phyloP scores from a whole-genome alignment of 805 yeast genomes.

The Monosporozyma servazzii region DNA sequence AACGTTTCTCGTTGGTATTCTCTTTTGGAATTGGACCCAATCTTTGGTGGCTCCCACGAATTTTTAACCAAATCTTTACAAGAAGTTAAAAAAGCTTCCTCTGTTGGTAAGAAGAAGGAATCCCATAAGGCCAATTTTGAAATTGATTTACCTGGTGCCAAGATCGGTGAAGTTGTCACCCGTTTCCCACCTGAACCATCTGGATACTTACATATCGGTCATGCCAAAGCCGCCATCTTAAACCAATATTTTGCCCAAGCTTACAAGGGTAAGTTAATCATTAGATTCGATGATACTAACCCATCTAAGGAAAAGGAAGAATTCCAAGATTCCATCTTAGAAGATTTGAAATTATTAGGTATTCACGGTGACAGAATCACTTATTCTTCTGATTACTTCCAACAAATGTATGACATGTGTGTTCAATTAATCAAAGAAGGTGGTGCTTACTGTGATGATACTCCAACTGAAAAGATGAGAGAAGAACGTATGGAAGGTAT shows the following conservation, averaged over 20 bases:
- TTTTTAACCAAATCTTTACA: conserved; percentile 55
- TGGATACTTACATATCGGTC: conserved; percentile 96
- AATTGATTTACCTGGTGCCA: conserved; percentile 85
- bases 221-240: conserved; percentile 94
- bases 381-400: conserved; percentile 89
- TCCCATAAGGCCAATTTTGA: conserved; percentile 91
- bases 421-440: conserved; percentile 87
- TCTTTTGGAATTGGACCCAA: conserved; percentile 55
- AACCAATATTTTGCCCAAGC: conserved; percentile 94
- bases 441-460: conserved; percentile 95
- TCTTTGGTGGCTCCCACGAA: conserved; percentile 64
- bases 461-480: conserved; percentile 91
- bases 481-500: conserved; percentile 98
- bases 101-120: conserved; percentile 66
- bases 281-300: conserved; percentile 96
- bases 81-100: conserved; percentile 65
- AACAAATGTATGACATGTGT: conserved; percentile 81
- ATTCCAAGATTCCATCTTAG: conserved; percentile 87
- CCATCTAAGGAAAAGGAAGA: conserved; percentile 95
- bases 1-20: conserved; percentile 93
- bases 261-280: conserved; percentile 92
- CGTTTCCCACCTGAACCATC: conserved; percentile 99
- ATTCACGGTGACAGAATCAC: conserved; percentile 85
- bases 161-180: conserved; percentile 90
- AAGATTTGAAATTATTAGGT: conserved; percentile 84